These are phyloP conservation scores for Vitis riparia DNA, from an alignment of 164 flowering plant species.

Conservation along the genomic window DNA sequence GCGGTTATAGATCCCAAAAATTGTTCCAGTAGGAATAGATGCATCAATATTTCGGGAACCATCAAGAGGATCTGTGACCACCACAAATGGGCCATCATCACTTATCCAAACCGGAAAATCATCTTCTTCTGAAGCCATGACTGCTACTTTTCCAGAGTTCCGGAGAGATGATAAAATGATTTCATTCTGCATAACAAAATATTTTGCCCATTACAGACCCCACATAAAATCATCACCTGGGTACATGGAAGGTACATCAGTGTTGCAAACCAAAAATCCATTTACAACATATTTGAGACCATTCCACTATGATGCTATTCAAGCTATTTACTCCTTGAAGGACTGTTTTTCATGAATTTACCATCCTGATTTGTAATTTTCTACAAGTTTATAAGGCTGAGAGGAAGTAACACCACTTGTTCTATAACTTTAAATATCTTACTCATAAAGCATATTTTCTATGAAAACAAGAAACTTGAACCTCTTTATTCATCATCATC, in stretches of 20 bases:
- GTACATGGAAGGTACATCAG: neutral
- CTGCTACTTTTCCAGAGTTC: slow-evolving; percentile 87
- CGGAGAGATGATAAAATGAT: slow-evolving; percentile 75
- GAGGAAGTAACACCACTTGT: too few relatives aligned
- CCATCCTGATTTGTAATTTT: too few relatives aligned
- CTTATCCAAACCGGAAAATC: slow-evolving; percentile 76
- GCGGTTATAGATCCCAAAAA: slow-evolving; percentile 86
- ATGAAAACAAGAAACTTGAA: too few relatives aligned
- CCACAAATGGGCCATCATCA: slow-evolving; percentile 89
- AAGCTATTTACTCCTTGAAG: neutral
- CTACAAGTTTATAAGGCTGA: too few relatives aligned
- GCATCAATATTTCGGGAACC: slow-evolving; percentile 98
- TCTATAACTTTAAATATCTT: too few relatives aligned
- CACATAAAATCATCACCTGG: too few relatives aligned
- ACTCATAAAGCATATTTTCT: too few relatives aligned
- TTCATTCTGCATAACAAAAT: slow-evolving; percentile 66
- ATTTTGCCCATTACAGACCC: too few relatives aligned
- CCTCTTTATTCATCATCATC: too few relatives aligned
- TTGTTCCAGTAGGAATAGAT: slow-evolving; percentile 95
- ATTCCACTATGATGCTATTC: neutral
- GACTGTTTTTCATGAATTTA: neutral
- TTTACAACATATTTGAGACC: neutral
- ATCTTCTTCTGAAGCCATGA: slow-evolving; percentile 96
- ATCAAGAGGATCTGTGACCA: slow-evolving; percentile 92
- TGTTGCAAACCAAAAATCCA: neutral